Base-by-base conservation (phyloP, 192 early-diverging fungal genomes). In the Ambispora gerdemannii region DNA sequence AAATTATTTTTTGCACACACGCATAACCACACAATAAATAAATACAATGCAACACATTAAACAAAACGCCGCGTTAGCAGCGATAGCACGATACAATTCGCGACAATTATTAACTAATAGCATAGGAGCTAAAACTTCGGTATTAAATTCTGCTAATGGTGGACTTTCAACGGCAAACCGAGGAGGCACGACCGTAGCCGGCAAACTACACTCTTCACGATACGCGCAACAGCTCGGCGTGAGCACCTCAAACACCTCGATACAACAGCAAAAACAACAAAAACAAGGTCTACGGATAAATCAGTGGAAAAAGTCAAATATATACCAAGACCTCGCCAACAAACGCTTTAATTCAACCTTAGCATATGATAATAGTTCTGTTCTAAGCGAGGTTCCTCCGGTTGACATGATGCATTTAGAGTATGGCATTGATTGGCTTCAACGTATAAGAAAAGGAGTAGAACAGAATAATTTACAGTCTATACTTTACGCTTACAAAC, bases 41-140 rank as follows among this genome's bases (percentile, higher is more conserved):
- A 10, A 22, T 11, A 22, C 15, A 13, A 69, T 69, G 67, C 53
- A 53, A 43, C 67, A 69, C 56, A 69, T 69, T 15, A 69, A 69
- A 56, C 32, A 43, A 17, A 69, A 58, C 31, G 50, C 67, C 15
- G 67, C 52, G 10, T 58, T 69, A 36, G 67, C 49, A 25, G 52
- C 67, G 8, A 34, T 69, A 8, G 50, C 67, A 56, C 30, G 67
- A 10, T 52, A 69, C 20, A 69, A 53, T 35, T 30, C 67, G n/a
- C 50, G 67, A 6, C 32, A 53, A 15, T 56, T 69, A 34, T 19
- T 69, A 53, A 38, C 30, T 25, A 58, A 33, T 38, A 28, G 47
- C 1, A 35, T 56, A 38, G 27, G 32, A 11, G 63, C 28, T 28
- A 34, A 66, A 47, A 34, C 36, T 31, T 13, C 58, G 11, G 20